phyloP scores from a whole-genome alignment of 495 filamentous ascomycete genomes.

The Antarctomyces pellizariae region DNA sequence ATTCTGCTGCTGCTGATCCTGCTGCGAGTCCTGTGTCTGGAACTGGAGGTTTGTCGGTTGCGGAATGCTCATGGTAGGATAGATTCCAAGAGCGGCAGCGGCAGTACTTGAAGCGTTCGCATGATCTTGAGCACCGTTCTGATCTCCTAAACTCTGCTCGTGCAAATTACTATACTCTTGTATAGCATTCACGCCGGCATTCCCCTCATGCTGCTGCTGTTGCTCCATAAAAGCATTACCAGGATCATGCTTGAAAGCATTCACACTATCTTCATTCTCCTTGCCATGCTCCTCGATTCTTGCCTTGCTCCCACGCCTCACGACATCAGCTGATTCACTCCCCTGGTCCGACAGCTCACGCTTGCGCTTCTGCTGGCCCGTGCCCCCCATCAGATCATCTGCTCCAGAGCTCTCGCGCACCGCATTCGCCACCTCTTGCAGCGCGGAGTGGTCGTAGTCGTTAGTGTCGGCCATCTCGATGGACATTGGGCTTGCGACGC shows the following conservation, averaged over 20 bases:
- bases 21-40: slow-evolving; percentile 18
- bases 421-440: slow-evolving; percentile 12
- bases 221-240: background rate
- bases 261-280: slow-evolving; percentile 2
- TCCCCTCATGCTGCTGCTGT: slow-evolving; percentile 10
- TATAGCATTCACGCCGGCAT: slow-evolving; percentile 8
- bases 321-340: slow-evolving; percentile 12
- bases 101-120: slow-evolving; percentile 37
- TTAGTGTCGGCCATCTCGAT: slow-evolving; percentile 9
- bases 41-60: slow-evolving; percentile 50
- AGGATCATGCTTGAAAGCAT: too few species aligned
- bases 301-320: slow-evolving; percentile 9
- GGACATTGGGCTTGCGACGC: slow-evolving; percentile 3
- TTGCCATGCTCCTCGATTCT: slow-evolving; percentile 9
- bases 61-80: slow-evolving; percentile 44
- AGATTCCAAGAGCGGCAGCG: slow-evolving; percentile 43
- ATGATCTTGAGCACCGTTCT: slow-evolving; percentile 20
- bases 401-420: slow-evolving; percentile 6
- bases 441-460: slow-evolving; percentile 10
- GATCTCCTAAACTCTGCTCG: slow-evolving; percentile 20
- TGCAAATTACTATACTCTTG: slow-evolving; percentile 25
- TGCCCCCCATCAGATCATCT: slow-evolving; percentile 2
- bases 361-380: slow-evolving; percentile 10
- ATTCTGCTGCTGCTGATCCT: slow-evolving; percentile 11
- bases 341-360: slow-evolving; percentile 5